Base-by-base conservation (phyloP, 257 asterid genomes). In the Striga asiatica region DNA sequence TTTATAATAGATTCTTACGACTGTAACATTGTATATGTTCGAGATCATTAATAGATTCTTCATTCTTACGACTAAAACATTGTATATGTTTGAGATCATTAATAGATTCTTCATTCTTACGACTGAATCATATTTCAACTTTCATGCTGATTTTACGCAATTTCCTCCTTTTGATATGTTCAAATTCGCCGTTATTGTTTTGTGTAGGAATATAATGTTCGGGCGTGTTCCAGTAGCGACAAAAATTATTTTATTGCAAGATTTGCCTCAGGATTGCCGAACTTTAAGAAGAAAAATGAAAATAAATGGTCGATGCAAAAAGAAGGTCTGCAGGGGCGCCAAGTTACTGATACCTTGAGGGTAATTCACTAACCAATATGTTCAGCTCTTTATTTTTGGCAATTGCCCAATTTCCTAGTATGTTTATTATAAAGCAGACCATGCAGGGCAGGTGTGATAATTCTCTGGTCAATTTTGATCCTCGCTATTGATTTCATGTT, bases 251-350 rank as follows among this genome's bases (percentile, higher is more conserved):
- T 82, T 69, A 88, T 92, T 41, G 97, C 88, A 61, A 76, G 99
- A 70, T 92, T 92, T 74, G 80, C 93, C 10, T 59, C 93, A 0
- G 99, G 99, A 16, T 67, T 92, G 27, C 99, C 97, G 5, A 79
- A 65, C 66, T 88, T 92, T 67, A 83, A 76, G 79, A 88, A 80
- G 79, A 84, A 81, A 77, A 76, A 76, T 39, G 96, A 91, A 60
- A 84, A 84, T 63, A 88, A 85, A 62, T 92, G 99, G 99, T 66
- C 85, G 27, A 23, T 92, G 74, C 97, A 82, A 76, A 92, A 84
- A 66, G 97, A 92, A 76, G 94, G 88, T 66, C 60, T 88, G 74
- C 95, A 82, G 70, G 99, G 97, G 62, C 94, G 99, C 68, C 97
- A 88, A 73, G 75, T 88, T 61, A 66, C 94, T 28, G 97, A 92